These are phyloP conservation scores for Trametes elegans DNA, from an alignment of 768 basidiomycete genomes.

Conservation along the genomic window DNA sequence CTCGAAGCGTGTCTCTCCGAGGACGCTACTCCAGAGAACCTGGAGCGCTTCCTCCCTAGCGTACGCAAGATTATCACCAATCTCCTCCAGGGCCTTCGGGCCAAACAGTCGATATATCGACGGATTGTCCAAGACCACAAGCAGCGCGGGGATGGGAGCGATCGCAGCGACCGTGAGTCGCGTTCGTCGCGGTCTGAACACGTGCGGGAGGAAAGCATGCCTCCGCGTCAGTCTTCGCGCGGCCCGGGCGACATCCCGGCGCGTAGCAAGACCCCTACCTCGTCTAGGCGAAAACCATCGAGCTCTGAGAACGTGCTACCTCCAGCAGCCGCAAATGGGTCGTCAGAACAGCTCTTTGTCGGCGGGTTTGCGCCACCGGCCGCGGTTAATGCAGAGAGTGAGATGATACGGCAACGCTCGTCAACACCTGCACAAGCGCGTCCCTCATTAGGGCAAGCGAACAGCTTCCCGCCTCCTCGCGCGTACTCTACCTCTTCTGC, in stretches of 20 bases:
- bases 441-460: conserved; percentile 5
- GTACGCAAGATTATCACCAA: conserved; percentile 92
- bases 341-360: conserved; percentile 42
- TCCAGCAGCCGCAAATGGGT: conserved; percentile 4
- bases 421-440: conserved; percentile 22
- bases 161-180: conserved; percentile 57
- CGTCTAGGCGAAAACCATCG: conserved; percentile 26
- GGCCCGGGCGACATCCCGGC: conserved; percentile 33
- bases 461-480: conserved; percentile 9
- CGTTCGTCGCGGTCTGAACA: conserved; percentile 48
- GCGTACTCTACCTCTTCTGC: conserved; percentile 18
- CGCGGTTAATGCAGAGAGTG: conserved; percentile 1
- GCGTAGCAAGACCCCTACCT: conserved; percentile 41
- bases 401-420: conserved; percentile 16
- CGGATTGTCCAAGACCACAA: conserved; percentile 65
- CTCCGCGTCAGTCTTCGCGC: conserved; percentile 12
- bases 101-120: conserved; percentile 87
- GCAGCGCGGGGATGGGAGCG: conserved; percentile 47
- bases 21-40: conserved; percentile 80
- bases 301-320: conserved; percentile 8
- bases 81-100: conserved; percentile 89
- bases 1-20: conserved; percentile 92
- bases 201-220: conserved; percentile 39
- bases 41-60: conserved; percentile 85
- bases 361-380: conserved; percentile 46